Evolutionary conservation across 2,329 filamentous ascomycete species (phyloP).

Genomic region (Hypoxylon sp.): DNA sequence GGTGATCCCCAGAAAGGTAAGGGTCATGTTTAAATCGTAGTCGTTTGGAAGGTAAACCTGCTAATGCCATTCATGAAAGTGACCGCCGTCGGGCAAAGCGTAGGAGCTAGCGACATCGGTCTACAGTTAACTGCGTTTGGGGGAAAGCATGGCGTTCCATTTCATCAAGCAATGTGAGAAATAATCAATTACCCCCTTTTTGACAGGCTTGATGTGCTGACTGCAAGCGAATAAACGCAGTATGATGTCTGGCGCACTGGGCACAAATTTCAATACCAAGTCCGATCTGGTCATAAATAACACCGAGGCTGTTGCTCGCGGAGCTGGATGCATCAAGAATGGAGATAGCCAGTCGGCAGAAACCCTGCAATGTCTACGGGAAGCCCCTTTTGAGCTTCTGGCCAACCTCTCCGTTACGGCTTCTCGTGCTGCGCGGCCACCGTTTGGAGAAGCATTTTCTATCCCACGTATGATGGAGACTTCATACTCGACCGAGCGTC

Average conservation of each 20-base stretch:
- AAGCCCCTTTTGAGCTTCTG: constrained; percentile 29
- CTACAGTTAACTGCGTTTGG: constrained; percentile 42
- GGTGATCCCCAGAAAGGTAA: constrained; percentile 25
- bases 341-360: constrained; percentile 24
- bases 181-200: no score
- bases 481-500: constrained; percentile 42
- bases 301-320: constrained; percentile 37
- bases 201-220: no score
- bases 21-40: no score
- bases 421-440: constrained; percentile 34
- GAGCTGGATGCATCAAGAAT: constrained; percentile 26
- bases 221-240: no score
- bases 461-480: constrained; percentile 40
- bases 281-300: constrained; percentile 39
- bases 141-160: constrained; percentile 39
- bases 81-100: constrained; percentile 45
- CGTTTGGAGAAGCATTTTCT: constrained; percentile 39
- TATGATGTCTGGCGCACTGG: constrained; percentile 45
- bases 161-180: constrained; percentile 44
- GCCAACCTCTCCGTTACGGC: constrained; percentile 42
- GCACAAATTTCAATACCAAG: constrained; percentile 44
- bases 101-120: constrained; percentile 44
- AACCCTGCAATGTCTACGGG: constrained; percentile 38
- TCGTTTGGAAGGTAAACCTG: no score
- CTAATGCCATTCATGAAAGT: constrained; percentile 20